A percentile compares a stretch with the other conserved stretches of the same genome.
phyloP scores from a whole-genome alignment of 768 basidiomycete species.

The Nidularia sp. region DNA sequence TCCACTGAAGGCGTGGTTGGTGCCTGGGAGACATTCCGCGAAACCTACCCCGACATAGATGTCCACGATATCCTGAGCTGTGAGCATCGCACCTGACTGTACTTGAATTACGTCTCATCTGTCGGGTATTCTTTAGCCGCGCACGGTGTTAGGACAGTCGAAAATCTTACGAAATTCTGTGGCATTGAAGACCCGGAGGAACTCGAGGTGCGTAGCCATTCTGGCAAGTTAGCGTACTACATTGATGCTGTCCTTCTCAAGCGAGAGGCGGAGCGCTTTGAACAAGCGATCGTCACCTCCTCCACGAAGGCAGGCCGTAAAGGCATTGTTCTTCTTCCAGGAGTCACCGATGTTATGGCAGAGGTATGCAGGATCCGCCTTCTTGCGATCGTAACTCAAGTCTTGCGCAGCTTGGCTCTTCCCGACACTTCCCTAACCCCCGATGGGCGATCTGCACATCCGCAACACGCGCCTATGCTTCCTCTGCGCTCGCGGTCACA shows the following conservation, averaged over 20 bases:
- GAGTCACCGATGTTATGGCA: slow-evolving; percentile 55
- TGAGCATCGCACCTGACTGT: slow-evolving; percentile 24
- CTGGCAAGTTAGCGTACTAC: not conserved
- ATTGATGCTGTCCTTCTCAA: slow-evolving; percentile 23
- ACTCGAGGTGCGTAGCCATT: slow-evolving; percentile 50
- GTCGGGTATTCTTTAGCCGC: slow-evolving; percentile 39
- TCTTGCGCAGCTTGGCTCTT: slow-evolving; percentile 32
- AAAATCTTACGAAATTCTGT: slow-evolving; percentile 74
- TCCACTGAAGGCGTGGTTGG: slow-evolving; percentile 80
- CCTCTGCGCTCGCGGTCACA: slow-evolving; percentile 62
- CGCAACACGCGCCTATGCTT: slow-evolving; percentile 75
- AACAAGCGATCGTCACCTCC: slow-evolving; percentile 68
- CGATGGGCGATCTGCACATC: slow-evolving; percentile 88
- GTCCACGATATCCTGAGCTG: slow-evolving; percentile 59
- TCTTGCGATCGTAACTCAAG: slow-evolving; percentile 1
- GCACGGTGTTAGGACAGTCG: slow-evolving; percentile 82
- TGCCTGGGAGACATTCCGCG: slow-evolving; percentile 77
- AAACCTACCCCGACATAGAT: slow-evolving; percentile 65
- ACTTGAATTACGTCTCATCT: slow-evolving; percentile 5
- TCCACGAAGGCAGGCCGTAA: slow-evolving; percentile 48
- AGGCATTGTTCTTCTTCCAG: slow-evolving; percentile 72
- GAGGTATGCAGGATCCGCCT: slow-evolving; percentile 32
- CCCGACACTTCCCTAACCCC: slow-evolving; percentile 45
- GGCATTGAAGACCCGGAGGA: slow-evolving; percentile 62
- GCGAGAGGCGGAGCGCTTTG: slow-evolving; percentile 76